A percentile compares a stretch with the other conserved stretches of the same genome.
Evolutionary conservation across 306 rosid species (phyloP).

Genomic region (Arachis stenosperma): DNA sequence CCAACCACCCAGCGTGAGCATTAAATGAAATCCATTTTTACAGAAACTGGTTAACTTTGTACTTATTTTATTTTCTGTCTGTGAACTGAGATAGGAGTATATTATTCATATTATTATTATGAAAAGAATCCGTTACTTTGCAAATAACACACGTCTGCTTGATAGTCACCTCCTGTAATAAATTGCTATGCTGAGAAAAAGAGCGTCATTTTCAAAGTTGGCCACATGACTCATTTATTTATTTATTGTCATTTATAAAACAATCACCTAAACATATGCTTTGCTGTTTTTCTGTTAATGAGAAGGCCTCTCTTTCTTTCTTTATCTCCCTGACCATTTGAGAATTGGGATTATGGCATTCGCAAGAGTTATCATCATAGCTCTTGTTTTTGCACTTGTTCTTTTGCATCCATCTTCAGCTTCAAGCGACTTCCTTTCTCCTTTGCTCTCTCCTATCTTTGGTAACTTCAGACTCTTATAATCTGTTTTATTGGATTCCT

Average conservation of each 20-base stretch:
- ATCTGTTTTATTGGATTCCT: constrained; percentile 14
- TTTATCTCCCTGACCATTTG: too few species aligned
- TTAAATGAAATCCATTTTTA: neutral
- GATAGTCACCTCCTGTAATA: constrained; percentile 29
- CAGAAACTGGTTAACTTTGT: too few species aligned
- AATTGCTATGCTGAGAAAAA: neutral
- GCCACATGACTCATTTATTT: constrained; percentile 1
- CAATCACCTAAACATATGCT: neutral
- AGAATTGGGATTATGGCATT: constrained; percentile 47
- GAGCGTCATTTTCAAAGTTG: constrained; percentile 8
- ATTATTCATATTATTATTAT: too few species aligned
- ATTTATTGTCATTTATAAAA: neutral
- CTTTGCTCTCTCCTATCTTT: constrained; percentile 62
- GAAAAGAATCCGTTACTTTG: too few species aligned
- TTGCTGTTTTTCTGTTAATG: neutral
- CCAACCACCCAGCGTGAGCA: constrained; percentile 43
- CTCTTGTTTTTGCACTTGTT: constrained; percentile 42
- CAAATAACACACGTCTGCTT: too few species aligned
- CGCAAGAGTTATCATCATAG: constrained; percentile 11
- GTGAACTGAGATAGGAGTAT: too few species aligned
- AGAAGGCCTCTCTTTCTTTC: neutral
- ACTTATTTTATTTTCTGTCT: too few species aligned
- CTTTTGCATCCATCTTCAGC: constrained; percentile 49
- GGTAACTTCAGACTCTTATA: constrained; percentile 49
- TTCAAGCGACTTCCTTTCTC: constrained; percentile 50